Conservation (phyloP, 441 rosid genomes). For the Viola pubescens region DNA sequence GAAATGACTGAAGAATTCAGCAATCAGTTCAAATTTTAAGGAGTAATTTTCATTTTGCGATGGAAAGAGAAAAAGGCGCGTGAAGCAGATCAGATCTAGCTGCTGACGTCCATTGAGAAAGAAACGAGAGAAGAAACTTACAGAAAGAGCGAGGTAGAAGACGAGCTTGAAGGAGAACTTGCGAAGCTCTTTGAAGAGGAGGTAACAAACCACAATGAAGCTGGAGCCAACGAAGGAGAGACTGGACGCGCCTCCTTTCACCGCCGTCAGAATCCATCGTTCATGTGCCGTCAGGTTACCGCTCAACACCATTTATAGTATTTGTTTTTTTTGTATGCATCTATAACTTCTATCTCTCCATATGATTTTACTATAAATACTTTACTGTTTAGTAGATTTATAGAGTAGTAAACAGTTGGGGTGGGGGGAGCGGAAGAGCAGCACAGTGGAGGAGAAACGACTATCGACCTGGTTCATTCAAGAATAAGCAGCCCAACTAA, state of each 20-base stretch:
- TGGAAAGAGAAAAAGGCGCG: no score
- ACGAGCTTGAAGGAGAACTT: conserved; percentile 98
- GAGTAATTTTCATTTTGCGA: no score
- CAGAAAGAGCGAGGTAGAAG: conserved; percentile 87
- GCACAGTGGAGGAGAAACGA: no score
- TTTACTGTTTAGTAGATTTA: no score
- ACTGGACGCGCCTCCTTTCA: conserved; percentile 65
- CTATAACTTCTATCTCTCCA: background rate
- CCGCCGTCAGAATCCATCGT: conserved; percentile 48
- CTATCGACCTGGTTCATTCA: no score
- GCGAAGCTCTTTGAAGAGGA: conserved; percentile 83
- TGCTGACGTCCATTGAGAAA: background rate
- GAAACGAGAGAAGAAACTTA: conserved; percentile 16
- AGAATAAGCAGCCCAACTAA: no score
- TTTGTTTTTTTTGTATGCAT: background rate
- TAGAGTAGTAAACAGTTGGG: no score
- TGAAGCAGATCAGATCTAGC: no score
- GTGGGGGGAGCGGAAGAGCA: no score
- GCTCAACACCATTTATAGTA: conserved; percentile 31
- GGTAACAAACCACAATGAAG: conserved; percentile 82
- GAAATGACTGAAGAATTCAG: no score
- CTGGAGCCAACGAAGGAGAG: conserved; percentile 79
- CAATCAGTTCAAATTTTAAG: no score
- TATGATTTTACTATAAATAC: background rate
- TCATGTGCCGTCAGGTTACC: conserved; percentile 42